Conservation (phyloP, 2,329 filamentous ascomycete genomes). For the Diaporthe humulicola region DNA sequence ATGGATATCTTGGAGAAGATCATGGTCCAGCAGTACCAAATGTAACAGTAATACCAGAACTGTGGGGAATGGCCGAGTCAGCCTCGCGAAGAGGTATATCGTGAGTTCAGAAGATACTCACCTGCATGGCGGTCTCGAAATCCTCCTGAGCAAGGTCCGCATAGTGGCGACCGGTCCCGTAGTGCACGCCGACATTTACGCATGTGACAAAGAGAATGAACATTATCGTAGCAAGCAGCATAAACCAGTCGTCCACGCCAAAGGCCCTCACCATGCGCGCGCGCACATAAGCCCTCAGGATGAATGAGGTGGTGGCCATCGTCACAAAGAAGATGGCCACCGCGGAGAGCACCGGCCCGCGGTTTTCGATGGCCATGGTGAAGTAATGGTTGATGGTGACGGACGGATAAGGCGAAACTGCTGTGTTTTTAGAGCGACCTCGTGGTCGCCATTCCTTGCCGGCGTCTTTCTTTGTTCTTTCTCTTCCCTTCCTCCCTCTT, state of each 20-base stretch:
- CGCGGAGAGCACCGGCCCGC: slow-evolving; percentile 51
- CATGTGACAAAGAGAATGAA: slow-evolving; percentile 53
- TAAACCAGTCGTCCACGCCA: slow-evolving; percentile 55
- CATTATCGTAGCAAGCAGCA: slow-evolving; percentile 50
- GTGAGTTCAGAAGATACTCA: slow-evolving; percentile 37
- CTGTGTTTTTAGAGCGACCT: slow-evolving; percentile 23
- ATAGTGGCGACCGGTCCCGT: slow-evolving; percentile 57
- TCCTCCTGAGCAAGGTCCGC: slow-evolving; percentile 47
- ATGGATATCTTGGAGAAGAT: slow-evolving; percentile 56
- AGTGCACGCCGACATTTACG: slow-evolving; percentile 51
- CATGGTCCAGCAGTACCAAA: slow-evolving; percentile 44
- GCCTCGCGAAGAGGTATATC: not conserved
- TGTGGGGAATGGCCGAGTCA: slow-evolving; percentile 26
- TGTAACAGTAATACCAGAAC: slow-evolving; percentile 44
- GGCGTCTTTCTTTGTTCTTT: not conserved
- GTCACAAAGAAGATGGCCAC: slow-evolving; percentile 49
- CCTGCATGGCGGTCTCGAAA: slow-evolving; percentile 51
- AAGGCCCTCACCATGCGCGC: slow-evolving; percentile 53
- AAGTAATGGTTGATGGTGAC: not conserved
- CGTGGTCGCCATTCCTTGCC: slow-evolving; percentile 23
- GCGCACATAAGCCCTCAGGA: slow-evolving; percentile 53
- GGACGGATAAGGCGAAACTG: not conserved
- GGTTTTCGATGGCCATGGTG: slow-evolving; percentile 44
- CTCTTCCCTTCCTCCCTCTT: slow-evolving; percentile 5
- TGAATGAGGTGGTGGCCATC: slow-evolving; percentile 46